Base-by-base conservation (phyloP, 1,139 yeast species). In the Lizanozyma gosingica region DNA sequence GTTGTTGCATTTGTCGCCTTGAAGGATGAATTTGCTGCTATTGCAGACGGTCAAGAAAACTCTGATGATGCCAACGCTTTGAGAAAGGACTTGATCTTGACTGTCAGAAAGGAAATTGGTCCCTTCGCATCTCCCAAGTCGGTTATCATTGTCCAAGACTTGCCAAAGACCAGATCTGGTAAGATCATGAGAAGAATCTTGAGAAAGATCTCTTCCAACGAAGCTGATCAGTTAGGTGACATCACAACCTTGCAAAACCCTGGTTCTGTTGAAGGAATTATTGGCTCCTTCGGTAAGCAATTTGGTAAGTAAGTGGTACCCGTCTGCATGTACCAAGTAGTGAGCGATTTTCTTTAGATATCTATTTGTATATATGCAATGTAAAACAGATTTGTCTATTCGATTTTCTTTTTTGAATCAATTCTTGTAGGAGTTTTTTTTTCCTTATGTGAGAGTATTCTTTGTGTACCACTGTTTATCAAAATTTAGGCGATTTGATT, bases 41-140 rank as follows among this genome's bases (percentile, higher is more conserved):
- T 61, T 41, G 63, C 72, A 40, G 57, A 59, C 44, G 70, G 71
- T 40, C 55, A 64, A 39, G 80, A 74, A 49, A 63, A 73, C 37
- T 64, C 71, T 42, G 78, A 71, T 39, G 74, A 69, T 43, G 66
- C 71, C 16, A 65, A 70, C 41, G 80, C 74, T 41, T 72, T 84
- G 55, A 83, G 94, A 73, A 86, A 83, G 67, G 87, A 83, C 55
- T 77, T 94, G 53, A 71, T 88, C 44, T 65, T 90, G 65, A 88
- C 83, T 55, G 97, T 92, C 40, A 83, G 98, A 71, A 82, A 83
- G 59, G 87, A 83, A 58, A 92, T 92, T 60, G 98, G 98, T 42
- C 98, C 98, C 42, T 92, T 92, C 66, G 98, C 98, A 36, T 95
- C 97, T 43, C 98, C 98, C 62, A 90, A 90, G 70, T 73, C 84